Base-by-base conservation (phyloP, 2,329 filamentous ascomycete species). In the Cladosporium halotolerans region DNA sequence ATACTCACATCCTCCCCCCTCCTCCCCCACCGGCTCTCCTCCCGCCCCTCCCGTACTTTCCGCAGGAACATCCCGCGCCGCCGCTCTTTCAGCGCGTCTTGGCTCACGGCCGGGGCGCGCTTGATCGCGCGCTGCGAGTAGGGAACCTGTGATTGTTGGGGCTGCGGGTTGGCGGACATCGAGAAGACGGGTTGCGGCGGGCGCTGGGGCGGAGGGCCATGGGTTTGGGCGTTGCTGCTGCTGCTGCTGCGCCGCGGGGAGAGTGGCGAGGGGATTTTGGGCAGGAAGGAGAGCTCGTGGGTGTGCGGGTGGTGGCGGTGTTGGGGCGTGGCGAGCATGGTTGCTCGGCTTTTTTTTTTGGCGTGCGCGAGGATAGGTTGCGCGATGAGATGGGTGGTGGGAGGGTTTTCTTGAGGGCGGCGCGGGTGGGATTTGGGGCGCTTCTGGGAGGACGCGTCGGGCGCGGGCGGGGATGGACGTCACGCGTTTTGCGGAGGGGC, bases 21-120 rank as follows among this genome's bases (percentile, higher is more conserved):
- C 13, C 61, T 61, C 55, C 73, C 70, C 70, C 73, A 78, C 45
- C 70, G 68, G 63, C 66, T 67, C 4, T 78, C 74, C 4, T 78
- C 75, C 40, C 75, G 63, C 2, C 64, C 64, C 40, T 70, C 70
- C 47, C 71, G 65, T 9, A 78, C 72, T 50, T 72, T 86, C 64
- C 83, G 81, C 55, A 92, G 71, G 62, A 92, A 92, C 53, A 86
- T 73, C 32, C 80, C 79, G 44, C 87, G 75, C 54, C 88, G 74
- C 51, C 79, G 75, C 64, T 88, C 83, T 52, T 83, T 80, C 0
- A 76, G 75, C 14, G 80, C 81, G 64, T 89, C 72, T 47, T 72
- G 79, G 58, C 79, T 78, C 14, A 83, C 70, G 6, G 86, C 62
- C 0, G 84, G 86, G 57, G 86, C 88, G 34, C 78, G 75, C 56